Evolutionary conservation across 495 filamentous ascomycete genomes (phyloP), one percentile per base, ranked within the genome.

Genomic region (Hypoxylon lienhwacheense): DNA sequence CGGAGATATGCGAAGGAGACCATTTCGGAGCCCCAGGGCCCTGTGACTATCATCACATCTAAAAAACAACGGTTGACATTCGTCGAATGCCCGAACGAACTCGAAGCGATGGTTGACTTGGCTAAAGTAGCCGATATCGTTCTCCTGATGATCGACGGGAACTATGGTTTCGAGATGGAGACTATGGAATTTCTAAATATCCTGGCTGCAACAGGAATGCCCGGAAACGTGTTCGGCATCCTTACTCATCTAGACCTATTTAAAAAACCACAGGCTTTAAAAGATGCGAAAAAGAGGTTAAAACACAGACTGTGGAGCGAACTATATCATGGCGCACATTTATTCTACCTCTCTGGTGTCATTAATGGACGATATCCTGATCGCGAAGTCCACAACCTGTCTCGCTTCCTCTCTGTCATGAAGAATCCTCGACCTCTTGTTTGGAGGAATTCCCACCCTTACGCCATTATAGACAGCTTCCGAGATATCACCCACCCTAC

Each of bases 161-260:
- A 97, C 72, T 98, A 85, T 66, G 93, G 93, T 2, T 98, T 97
- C 63, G 93, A 98, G 73, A 98, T 98, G 93, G 93, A 98, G 75
- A 98, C 93, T 1, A 97, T 98, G 95, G 93, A 98, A 70, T 98
- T 98, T 60, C 70, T 98, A 64, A 97, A 96, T 61, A 84, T 95
- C 33, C 73, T 97, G 44, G 83, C 88, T 5, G 80, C 89, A 7
- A 92, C 87, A 43, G 93, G 93, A 68, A 95, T 98, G 90, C 93
- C 93, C 6, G 92, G 91, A 53, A 98, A 98, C 62, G 90, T 98
- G 15, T 97, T 97, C 65, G 95, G 95, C 20, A 91, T 98, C 40
- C 78, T 97, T 20, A 97, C 93, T 10, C 95, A 97, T 79, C 77
- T 98, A 29, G 93, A 98, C 70, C 78, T 97, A 2, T 98, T 97